Evolutionary conservation across 108 stramenopile genomes (phyloP), one percentile per base, ranked within the genome.

Genomic region (Chaetoceros tenuissimus): DNA sequence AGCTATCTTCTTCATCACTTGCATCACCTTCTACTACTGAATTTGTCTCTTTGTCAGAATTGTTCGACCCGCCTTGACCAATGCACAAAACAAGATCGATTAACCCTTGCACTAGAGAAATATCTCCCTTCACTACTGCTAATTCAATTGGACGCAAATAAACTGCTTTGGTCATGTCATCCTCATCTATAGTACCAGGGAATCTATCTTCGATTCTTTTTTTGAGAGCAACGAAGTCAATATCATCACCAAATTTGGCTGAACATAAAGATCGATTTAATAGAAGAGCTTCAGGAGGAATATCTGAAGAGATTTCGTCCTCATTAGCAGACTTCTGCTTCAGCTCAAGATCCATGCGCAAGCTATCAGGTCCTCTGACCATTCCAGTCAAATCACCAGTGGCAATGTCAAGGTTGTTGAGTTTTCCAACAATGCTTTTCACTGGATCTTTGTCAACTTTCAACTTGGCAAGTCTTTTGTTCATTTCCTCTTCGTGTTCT

Each of bases 321-420:
- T 20, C 1, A 18, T 18, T 20, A 17, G 17, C 2, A 20, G 26
- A 47, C 22, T 2, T 17, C 22, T 47, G 46, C 47, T 48, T 48
- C 25, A 25, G 1, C 26, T 60, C 59, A n/a, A 1, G 59, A n/a
- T 25, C 28, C 1, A 47, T 45, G 1, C 59, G 24, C 18, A 19
- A 2, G 59, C 48, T 60, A 18, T 17, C 1, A 16, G 59, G 59
- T 29, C 18, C 3, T 27, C n/a, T n/a, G n/a, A n/a, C n/a, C n/a
- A n/a, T n/a, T n/a, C n/a, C n/a, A n/a, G n/a, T n/a, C n/a, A n/a
- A n/a, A n/a, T 60, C 59, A 19, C 59, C 59, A 17, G 59, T 47
- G 13, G 59, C 59, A 49, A 60, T 48, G 19, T 60, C 59, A 24
- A 60, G 28, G 24, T 60, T 60, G 46, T 60, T 60, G 47, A 60